A percentile compares a stretch with the other conserved stretches of the same genome.
phyloP scores from a whole-genome alignment of 2,329 filamentous ascomycete genomes.

The Diaporthe citrichinensis region DNA sequence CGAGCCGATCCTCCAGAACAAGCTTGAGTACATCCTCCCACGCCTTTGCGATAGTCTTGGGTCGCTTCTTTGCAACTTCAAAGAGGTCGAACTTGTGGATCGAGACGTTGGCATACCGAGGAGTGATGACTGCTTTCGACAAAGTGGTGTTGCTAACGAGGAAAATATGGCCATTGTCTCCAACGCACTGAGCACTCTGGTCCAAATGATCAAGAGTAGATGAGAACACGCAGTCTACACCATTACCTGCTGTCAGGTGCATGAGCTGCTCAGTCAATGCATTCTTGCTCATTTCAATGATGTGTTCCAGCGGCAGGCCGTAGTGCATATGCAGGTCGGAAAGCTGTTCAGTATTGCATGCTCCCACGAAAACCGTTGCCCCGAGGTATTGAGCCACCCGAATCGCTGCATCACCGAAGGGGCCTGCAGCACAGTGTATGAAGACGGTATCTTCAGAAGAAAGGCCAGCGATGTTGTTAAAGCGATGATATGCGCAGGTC shows the following conservation, averaged over 20 bases:
- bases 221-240: slow-evolving; percentile 63
- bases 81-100: slow-evolving; percentile 46
- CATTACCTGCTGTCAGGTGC: slow-evolving; percentile 49
- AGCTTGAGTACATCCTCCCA: slow-evolving; percentile 33
- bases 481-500: slow-evolving; percentile 59
- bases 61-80: slow-evolving; percentile 35
- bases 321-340: slow-evolving; percentile 50
- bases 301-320: slow-evolving; percentile 53
- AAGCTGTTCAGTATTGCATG: slow-evolving; percentile 54
- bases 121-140: not conserved
- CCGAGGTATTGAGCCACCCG: slow-evolving; percentile 55
- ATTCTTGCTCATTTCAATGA: slow-evolving; percentile 50
- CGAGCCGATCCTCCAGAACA: slow-evolving; percentile 11
- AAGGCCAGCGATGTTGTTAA: slow-evolving; percentile 52
- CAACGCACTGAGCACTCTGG: slow-evolving; percentile 52
- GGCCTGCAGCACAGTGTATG: slow-evolving; percentile 60
- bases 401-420: slow-evolving; percentile 60
- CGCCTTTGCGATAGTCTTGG: slow-evolving; percentile 29
- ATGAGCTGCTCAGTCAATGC: slow-evolving; percentile 46
- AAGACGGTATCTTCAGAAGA: slow-evolving; percentile 53
- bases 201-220: slow-evolving; percentile 55
- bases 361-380: slow-evolving; percentile 59
- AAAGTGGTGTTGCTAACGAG: slow-evolving; percentile 21
- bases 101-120: slow-evolving; percentile 40
- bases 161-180: slow-evolving; percentile 42